Evolutionary conservation across 2,329 filamentous ascomycete genomes (phyloP), one percentile per base, ranked within the genome.

Genomic region (Berkeleyomyces basicola): DNA sequence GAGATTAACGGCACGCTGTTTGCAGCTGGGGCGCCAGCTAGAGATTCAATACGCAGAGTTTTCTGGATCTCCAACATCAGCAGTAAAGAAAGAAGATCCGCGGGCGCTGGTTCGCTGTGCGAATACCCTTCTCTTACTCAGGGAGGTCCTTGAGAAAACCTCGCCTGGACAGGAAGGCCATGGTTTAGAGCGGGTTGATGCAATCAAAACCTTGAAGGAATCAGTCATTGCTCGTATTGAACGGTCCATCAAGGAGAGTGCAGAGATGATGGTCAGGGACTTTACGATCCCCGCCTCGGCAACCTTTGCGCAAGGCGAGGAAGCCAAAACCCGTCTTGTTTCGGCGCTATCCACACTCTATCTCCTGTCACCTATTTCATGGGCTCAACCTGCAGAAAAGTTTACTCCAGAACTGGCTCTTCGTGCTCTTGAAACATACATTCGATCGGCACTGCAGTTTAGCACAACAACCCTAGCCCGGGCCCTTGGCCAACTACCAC

Each of bases 11-110:
- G 84, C 83, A 51, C 79, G 92, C 60, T 91, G 87, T 70, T 77
- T 97, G 49, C 86, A 87, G 69, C 77, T 97, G 2, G 90, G 89
- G 0, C 78, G 91, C 53, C 90, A 95, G 74, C 79, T 99, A 9
- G 90, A 97, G 71, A 81, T 87, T n/a, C 88, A 95, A 71, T 81
- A 95, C 70, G 77, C 82, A 0, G 90, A 95, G 72, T 76, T 88
- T 4, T 79, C 77, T 1, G 10, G 3, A 2, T 53, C 23, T 23
- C 76, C 61, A 71, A 67, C 67, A 65, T 65, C 72, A 1, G 71
- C 70, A 37, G 37, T 40, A 11, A 79, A 76, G 63, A 83, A 82
- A 66, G 86, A 90, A 67, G 88, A 93, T 67, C 85, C 91, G 68
- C 79, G 84, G 51, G 86, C 88, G 0, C 80, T 96, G 69, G 82